These are phyloP conservation scores for Atkinsonella hypoxylon DNA, from an alignment of 2,329 filamentous ascomycete genomes.

Conservation along the genomic window DNA sequence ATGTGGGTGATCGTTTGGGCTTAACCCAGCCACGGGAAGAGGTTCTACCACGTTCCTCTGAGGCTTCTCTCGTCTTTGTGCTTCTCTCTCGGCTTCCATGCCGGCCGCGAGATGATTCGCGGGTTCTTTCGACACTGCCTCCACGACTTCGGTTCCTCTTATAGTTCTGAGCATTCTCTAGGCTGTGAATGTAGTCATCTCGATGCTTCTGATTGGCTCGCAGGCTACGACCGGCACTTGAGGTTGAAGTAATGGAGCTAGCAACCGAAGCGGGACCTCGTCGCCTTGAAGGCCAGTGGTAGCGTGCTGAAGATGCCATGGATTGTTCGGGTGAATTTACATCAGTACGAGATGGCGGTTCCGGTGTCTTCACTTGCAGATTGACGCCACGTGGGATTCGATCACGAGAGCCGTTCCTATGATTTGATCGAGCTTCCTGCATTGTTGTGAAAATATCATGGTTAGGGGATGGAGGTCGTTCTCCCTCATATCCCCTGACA, in stretches of 20 bases:
- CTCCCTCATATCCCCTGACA: conserved; percentile 18
- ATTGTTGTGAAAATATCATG: conserved; percentile 52
- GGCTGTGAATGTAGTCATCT: conserved; percentile 76
- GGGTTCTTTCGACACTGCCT: conserved; percentile 34
- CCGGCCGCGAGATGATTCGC: conserved; percentile 31
- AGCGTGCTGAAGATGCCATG: conserved; percentile 38
- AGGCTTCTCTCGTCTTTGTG: conserved; percentile 45
- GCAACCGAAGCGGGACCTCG: conserved; percentile 43
- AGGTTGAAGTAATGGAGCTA: conserved; percentile 45
- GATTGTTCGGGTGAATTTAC: conserved; percentile 46
- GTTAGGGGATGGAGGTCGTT: conserved; percentile 49
- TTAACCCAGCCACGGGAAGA: conserved; percentile 54
- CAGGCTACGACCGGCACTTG: conserved; percentile 37
- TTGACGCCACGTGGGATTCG: conserved; percentile 61
- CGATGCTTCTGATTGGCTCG: conserved; percentile 48
- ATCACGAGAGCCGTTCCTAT: conserved; percentile 60
- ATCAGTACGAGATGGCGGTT: conserved; percentile 37
- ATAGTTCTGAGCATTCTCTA: conserved; percentile 64
- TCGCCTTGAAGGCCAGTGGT: conserved; percentile 42
- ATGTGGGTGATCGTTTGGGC: conserved; percentile 80
- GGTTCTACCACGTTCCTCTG: conserved; percentile 59
- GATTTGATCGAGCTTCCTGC: conserved; percentile 41
- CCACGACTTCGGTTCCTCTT: conserved; percentile 44
- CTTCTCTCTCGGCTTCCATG: conserved; percentile 37
- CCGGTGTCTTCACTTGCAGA: conserved; percentile 51